Conservation (phyloP, 306 rosid species). For the Dryas alaskensis region DNA sequence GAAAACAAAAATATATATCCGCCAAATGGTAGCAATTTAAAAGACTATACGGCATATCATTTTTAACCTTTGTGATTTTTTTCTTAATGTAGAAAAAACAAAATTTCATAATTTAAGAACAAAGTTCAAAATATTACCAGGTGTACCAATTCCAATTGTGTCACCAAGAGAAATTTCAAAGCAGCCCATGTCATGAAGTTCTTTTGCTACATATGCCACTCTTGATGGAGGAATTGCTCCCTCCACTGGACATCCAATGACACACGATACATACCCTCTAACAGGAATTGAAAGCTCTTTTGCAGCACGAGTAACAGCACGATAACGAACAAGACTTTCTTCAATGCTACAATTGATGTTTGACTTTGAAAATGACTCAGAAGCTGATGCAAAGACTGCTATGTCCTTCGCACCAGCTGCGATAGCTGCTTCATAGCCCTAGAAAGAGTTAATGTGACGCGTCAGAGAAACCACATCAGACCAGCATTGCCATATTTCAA, state of each 20-base stretch:
- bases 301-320: conserved; percentile 70
- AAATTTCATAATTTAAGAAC: neutral
- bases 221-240: conserved; percentile 78
- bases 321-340: conserved; percentile 72
- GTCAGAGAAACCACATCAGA: conserved; percentile 17
- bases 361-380: conserved; percentile 84
- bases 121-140: conserved; percentile 49
- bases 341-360: conserved; percentile 87
- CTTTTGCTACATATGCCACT: conserved; percentile 89
- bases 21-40: too few relatives aligned
- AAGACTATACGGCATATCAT: too few relatives aligned
- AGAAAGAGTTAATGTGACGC: conserved; percentile 21
- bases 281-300: conserved; percentile 76
- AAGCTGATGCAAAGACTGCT: conserved; percentile 88
- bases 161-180: conserved; percentile 95
- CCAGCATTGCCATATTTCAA: neutral
- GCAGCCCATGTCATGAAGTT: conserved; percentile 90
- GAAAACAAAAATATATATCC: too few relatives aligned
- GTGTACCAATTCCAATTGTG: conserved; percentile 91
- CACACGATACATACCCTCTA: conserved; percentile 94
- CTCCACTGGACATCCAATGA: conserved; percentile 88
- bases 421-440: conserved; percentile 88
- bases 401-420: conserved; percentile 90
- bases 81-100: neutral
- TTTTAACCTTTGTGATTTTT: too few relatives aligned